Percentiles rank a stretch among this genome's conserved stretches.
phyloP scores from a whole-genome alignment of 257 asterid genomes.

The Plantago elongata region DNA sequence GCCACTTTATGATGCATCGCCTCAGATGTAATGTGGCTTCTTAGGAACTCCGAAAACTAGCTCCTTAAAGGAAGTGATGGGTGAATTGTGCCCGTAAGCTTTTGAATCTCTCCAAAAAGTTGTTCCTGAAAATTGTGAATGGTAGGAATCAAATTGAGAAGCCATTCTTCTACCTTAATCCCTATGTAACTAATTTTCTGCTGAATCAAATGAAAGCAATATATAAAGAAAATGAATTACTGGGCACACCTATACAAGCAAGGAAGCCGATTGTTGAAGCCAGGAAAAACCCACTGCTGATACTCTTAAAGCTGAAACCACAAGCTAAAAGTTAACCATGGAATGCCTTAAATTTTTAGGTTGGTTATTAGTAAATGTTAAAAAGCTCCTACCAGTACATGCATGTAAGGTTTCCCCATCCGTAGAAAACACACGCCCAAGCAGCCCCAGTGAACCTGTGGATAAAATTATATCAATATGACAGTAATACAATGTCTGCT shows the following conservation, averaged over 20 bases:
- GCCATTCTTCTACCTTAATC: not conserved
- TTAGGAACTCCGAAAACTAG: slow-evolving; percentile 40
- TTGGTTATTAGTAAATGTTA: not conserved
- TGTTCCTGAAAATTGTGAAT: slow-evolving; percentile 36
- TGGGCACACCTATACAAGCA: slow-evolving; percentile 60
- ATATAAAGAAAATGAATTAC: slow-evolving; percentile 3
- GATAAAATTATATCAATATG: slow-evolving; percentile 9
- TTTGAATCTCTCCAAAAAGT: slow-evolving; percentile 71
- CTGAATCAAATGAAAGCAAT: slow-evolving; percentile 2
- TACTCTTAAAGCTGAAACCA: slow-evolving; percentile 52
- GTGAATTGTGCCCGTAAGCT: slow-evolving; percentile 60
- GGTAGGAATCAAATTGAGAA: not conserved
- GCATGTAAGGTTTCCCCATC: slow-evolving; percentile 97
- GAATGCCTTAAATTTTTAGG: not conserved
- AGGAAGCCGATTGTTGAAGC: slow-evolving; percentile 58
- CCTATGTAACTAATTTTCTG: not conserved
- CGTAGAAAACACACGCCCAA: slow-evolving; percentile 79
- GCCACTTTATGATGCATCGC: not conserved
- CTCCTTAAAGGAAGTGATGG: slow-evolving; percentile 63
- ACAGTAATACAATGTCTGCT: not conserved
- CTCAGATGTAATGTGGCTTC: too few species aligned
- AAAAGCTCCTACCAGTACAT: slow-evolving; percentile 54
- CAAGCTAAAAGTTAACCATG: slow-evolving; percentile 5
- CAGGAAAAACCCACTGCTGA: slow-evolving; percentile 64
- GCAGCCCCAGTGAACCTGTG: slow-evolving; percentile 89